Conservation (phyloP, 2,329 filamentous ascomycete genomes). For the Paraconiothyrium sp. region DNA sequence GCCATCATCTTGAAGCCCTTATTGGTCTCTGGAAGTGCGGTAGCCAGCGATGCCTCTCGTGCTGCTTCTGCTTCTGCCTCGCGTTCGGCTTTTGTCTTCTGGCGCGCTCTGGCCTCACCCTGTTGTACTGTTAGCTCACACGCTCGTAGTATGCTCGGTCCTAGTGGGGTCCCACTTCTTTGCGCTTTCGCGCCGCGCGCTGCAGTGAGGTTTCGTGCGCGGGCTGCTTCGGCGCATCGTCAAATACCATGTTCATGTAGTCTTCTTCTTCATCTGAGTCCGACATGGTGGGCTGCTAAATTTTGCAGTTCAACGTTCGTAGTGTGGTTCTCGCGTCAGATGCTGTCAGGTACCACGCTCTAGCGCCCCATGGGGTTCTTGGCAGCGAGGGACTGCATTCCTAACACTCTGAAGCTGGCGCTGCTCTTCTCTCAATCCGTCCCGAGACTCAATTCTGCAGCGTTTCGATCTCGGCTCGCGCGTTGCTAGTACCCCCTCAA, state of each 20-base stretch:
- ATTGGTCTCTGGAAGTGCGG: conserved; percentile 74
- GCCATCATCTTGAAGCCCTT: conserved; percentile 98
- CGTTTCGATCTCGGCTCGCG: too few relatives aligned
- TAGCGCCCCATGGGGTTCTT: conserved; percentile 5
- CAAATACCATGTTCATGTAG: conserved; percentile 96
- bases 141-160: neutral
- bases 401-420: neutral
- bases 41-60: conserved; percentile 79
- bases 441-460: neutral
- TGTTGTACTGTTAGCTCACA: conserved; percentile 27
- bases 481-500: too few relatives aligned
- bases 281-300: conserved; percentile 31
- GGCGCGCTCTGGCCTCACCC: conserved; percentile 41
- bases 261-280: conserved; percentile 81
- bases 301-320: neutral
- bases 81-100: conserved; percentile 82
- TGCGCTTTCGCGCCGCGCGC: conserved; percentile 63
- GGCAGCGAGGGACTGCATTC: neutral
- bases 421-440: neutral
- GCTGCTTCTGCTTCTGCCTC: conserved; percentile 76
- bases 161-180: conserved; percentile 52
- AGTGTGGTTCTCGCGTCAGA: neutral
- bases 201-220: conserved; percentile 71
- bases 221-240: conserved; percentile 64
- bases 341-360: conserved; percentile 11